Conservation (phyloP, 192 early-diverging fungal species). For the Coemansia sp. region DNA sequence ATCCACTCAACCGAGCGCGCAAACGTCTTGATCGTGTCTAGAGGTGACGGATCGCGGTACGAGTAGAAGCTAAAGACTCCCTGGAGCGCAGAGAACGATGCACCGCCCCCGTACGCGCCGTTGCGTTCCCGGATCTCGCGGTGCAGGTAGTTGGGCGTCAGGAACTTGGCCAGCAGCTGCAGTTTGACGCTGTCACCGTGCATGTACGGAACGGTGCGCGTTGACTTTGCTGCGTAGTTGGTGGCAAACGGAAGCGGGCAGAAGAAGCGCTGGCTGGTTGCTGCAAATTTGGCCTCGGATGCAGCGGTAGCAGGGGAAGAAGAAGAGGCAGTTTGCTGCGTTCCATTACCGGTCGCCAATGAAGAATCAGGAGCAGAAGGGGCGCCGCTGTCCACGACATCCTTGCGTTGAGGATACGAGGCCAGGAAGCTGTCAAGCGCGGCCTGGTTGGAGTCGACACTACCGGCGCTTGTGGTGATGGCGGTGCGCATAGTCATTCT, state of each 20-base stretch:
- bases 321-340: not conserved
- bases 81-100: conserved; percentile 66
- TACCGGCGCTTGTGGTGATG: conserved; percentile 34
- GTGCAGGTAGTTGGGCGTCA: conserved; percentile 88
- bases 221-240: conserved; percentile 76
- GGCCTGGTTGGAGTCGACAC: conserved; percentile 33
- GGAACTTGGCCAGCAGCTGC: conserved; percentile 76
- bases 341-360: not conserved
- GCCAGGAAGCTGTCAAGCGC: conserved; percentile 35
- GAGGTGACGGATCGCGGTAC: conserved; percentile 86
- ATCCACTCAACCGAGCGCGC: conserved; percentile 68
- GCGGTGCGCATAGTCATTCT: conserved; percentile 42
- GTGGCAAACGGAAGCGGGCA: conserved; percentile 83
- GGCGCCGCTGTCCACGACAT: not conserved
- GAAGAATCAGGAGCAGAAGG: not conserved
- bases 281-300: conserved; percentile 26
- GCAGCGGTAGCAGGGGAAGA: not conserved
- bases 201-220: conserved; percentile 80
- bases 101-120: conserved; percentile 95
- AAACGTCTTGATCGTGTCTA: conserved; percentile 75
- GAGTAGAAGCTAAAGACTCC: conserved; percentile 88
- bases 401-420: conserved; percentile 19
- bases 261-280: conserved; percentile 65
- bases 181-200: conserved; percentile 78
- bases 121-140: conserved; percentile 96